A percentile compares a stretch with the other conserved stretches of the same genome.
phyloP scores from a whole-genome alignment of 179 eudicot species.

The Amaranthus tricolor region DNA sequence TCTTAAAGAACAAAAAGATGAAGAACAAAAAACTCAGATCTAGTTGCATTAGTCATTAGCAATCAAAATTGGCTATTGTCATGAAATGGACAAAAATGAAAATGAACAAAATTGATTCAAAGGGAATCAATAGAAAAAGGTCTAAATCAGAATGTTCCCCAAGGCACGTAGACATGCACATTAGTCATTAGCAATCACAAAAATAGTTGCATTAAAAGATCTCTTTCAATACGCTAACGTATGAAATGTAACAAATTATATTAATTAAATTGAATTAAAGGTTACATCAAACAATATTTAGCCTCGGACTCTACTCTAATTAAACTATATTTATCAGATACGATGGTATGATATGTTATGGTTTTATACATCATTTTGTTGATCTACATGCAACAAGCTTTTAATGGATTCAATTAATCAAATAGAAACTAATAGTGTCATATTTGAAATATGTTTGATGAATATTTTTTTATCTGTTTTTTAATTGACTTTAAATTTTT shows the following conservation, averaged over 20 bases:
- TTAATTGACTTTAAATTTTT: too few relatives aligned
- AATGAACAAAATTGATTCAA: constrained; percentile 7
- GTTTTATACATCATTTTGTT: too few relatives aligned
- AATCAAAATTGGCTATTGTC: background rate
- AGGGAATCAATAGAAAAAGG: constrained; percentile 20
- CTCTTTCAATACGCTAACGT: background rate
- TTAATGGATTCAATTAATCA: too few relatives aligned
- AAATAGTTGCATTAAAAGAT: background rate
- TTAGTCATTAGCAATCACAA: background rate
- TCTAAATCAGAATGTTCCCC: constrained; percentile 34
- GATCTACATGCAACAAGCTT: too few relatives aligned
- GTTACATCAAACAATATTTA: constrained; percentile 25
- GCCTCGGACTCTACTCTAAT: too few relatives aligned
- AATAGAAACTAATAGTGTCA: too few relatives aligned
- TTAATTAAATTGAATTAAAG: background rate
- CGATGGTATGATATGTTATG: too few relatives aligned
- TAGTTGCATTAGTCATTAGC: background rate
- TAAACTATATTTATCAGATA: too few relatives aligned
- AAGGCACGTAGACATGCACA: constrained; percentile 28
- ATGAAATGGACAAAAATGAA: background rate
- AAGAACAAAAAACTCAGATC: too few relatives aligned
- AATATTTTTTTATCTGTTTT: too few relatives aligned
- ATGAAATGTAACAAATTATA: background rate
- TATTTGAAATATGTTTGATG: too few relatives aligned
- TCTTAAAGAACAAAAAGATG: too few relatives aligned